phyloP scores from a whole-genome alignment of 257 asterid genomes.

The Coffea canephora region DNA sequence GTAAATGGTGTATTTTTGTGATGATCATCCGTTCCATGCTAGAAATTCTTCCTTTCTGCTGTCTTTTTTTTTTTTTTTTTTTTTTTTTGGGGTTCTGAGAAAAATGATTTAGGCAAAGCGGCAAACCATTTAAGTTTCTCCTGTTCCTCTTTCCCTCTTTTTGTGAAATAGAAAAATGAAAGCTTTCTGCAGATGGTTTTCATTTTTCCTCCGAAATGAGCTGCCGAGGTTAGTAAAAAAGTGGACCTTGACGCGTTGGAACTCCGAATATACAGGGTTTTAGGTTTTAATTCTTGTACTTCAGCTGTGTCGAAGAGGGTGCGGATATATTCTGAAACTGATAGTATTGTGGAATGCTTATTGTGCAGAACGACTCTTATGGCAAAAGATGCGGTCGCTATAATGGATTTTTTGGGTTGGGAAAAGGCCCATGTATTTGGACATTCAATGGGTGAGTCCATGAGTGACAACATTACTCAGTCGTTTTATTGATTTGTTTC shows the following conservation, averaged over 20 bases:
- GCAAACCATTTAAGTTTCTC: neutral
- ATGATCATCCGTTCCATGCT: neutral
- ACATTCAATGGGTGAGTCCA: conserved; percentile 93
- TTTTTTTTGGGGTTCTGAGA: neutral
- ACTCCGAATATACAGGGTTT: neutral
- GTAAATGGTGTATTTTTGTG: neutral
- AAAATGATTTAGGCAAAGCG: neutral
- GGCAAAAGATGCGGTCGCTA: conserved; percentile 94
- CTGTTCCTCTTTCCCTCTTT: neutral
- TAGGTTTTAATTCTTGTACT: neutral
- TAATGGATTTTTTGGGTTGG: conserved; percentile 98
- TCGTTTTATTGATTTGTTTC: conserved; percentile 10
- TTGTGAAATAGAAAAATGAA: neutral
- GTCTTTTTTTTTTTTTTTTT: neutral
- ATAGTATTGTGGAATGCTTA: neutral
- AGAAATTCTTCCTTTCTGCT: neutral
- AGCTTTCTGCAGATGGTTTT: neutral
- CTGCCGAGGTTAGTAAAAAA: neutral
- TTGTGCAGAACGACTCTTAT: conserved; percentile 63
- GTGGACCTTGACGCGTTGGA: neutral
- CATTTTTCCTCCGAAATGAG: neutral
- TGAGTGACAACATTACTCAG: conserved; percentile 27
- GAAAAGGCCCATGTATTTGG: conserved; percentile 86
- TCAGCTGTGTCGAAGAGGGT: no score
- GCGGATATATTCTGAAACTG: neutral